Conservation (phyloP, 2,329 filamentous ascomycete species). For the Thermothelomyces thermophilus region DNA sequence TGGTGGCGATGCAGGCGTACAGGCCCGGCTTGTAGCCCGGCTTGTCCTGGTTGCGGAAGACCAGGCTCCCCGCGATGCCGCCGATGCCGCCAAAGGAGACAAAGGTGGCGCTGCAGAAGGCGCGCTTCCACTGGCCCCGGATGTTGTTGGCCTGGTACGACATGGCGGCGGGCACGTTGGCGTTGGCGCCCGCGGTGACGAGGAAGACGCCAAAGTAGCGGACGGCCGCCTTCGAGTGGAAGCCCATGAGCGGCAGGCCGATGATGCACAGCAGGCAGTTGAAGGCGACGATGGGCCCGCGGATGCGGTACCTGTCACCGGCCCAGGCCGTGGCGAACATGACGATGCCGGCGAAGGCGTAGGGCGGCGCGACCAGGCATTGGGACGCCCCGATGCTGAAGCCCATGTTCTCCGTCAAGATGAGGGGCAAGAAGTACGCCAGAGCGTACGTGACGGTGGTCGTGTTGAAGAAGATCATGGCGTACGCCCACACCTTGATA, state of each 20-base stretch:
- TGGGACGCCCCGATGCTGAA: constrained; percentile 59
- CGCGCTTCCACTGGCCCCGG: constrained; percentile 81
- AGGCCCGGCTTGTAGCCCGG: constrained; percentile 49
- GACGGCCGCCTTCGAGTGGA: constrained; percentile 46
- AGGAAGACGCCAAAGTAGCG: constrained; percentile 73
- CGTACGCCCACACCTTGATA: constrained; percentile 57
- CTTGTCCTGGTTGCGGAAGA: constrained; percentile 53
- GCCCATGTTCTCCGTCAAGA: constrained; percentile 56
- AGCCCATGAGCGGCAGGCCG: constrained; percentile 68
- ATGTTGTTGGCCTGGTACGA: constrained; percentile 85
- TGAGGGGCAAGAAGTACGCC: constrained; percentile 72
- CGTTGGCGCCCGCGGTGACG: constrained; percentile 67
- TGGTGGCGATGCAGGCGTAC: constrained; percentile 48
- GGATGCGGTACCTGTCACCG: constrained; percentile 60
- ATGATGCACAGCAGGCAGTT: constrained; percentile 62
- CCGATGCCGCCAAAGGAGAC: constrained; percentile 73
- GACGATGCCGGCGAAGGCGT: constrained; percentile 56
- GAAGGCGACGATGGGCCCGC: constrained; percentile 59
- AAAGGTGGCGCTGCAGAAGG: constrained; percentile 68
- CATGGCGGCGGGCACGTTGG: constrained; percentile 68
- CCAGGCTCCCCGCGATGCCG: constrained; percentile 66
- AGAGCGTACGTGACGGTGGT: constrained; percentile 70
- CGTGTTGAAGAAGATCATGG: constrained; percentile 54
- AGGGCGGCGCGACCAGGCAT: constrained; percentile 66
- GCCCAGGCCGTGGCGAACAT: constrained; percentile 55